These are phyloP conservation scores for Zygotorulaspora mrakii DNA, from an alignment of 1,139 yeast genomes.

Conservation along the genomic window DNA sequence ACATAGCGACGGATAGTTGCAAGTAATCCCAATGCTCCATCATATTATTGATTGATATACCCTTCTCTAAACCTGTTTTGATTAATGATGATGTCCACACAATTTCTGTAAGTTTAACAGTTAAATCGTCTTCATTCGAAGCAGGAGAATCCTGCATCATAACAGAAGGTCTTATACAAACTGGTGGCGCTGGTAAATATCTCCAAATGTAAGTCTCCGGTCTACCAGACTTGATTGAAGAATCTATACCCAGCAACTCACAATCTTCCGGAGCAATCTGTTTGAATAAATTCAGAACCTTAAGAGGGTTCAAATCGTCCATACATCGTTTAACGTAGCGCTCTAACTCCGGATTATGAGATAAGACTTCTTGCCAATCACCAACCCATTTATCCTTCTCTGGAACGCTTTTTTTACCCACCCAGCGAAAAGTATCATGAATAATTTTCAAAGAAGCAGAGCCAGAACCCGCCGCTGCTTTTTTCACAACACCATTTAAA, in stretches of 20 bases:
- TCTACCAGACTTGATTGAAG: slow-evolving; percentile 73
- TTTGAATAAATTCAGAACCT: slow-evolving; percentile 81
- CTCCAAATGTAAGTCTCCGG: slow-evolving; percentile 98
- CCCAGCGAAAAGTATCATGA: slow-evolving; percentile 94
- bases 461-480: slow-evolving; percentile 89
- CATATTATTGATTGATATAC: slow-evolving; percentile 83
- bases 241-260: slow-evolving; percentile 86
- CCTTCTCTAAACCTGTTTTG: slow-evolving; percentile 91
- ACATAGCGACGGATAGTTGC: slow-evolving; percentile 94
- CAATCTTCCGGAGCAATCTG: slow-evolving; percentile 84
- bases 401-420: slow-evolving; percentile 82
- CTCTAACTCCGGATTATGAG: slow-evolving; percentile 80
- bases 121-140: slow-evolving; percentile 94
- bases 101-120: slow-evolving; percentile 92
- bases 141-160: slow-evolving; percentile 84
- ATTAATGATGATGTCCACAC: slow-evolving; percentile 94
- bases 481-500: slow-evolving; percentile 93
- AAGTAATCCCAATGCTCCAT: slow-evolving; percentile 99
- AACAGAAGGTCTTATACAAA: slow-evolving; percentile 96
- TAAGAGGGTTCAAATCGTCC: slow-evolving; percentile 92
- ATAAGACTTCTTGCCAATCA: slow-evolving; percentile 70
- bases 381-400: slow-evolving; percentile 85
- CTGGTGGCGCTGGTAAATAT: slow-evolving; percentile 97
- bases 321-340: slow-evolving; percentile 80
- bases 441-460: slow-evolving; percentile 92